A percentile compares a stretch with the other conserved stretches of the same genome.
These are phyloP conservation scores for Coemansia sp. DNA, from an alignment of 192 early-diverging fungal species.

Conservation along the genomic window DNA sequence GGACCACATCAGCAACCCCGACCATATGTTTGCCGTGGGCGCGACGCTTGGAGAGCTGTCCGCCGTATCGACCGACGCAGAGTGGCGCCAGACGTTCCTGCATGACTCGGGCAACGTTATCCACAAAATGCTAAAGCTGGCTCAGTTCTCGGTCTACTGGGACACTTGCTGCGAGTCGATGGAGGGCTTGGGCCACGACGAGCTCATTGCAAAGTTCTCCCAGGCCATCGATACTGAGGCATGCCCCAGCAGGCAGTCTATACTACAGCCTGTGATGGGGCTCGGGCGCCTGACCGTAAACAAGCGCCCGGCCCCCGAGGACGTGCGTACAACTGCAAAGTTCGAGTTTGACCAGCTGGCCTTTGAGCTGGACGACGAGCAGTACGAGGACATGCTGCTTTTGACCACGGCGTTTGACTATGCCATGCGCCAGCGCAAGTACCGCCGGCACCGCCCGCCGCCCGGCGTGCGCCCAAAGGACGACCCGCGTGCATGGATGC, in stretches of 20 bases:
- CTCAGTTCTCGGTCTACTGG: constrained; percentile 81
- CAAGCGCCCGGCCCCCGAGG: constrained; percentile 55
- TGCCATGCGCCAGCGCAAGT: constrained; percentile 74
- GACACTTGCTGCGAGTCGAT: constrained; percentile 67
- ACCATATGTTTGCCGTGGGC: constrained; percentile 80
- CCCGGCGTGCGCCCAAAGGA: constrained; percentile 71
- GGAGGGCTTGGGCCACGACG: constrained; percentile 52
- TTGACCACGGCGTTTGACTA: constrained; percentile 80
- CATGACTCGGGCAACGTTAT: constrained; percentile 71
- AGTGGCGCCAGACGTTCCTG: constrained; percentile 79
- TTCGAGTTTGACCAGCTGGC: constrained; percentile 89
- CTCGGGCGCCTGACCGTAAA: constrained; percentile 71
- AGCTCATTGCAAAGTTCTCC: constrained; percentile 23
- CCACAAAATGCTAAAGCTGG: constrained; percentile 76
- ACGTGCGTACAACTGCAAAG: constrained; percentile 57
- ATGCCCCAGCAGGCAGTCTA: constrained; percentile 58
- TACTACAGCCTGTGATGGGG: constrained; percentile 89
- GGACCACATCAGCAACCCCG: constrained; percentile 71
- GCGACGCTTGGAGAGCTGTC: constrained; percentile 85
- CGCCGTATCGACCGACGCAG: constrained; percentile 80
- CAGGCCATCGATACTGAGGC: constrained; percentile 2
- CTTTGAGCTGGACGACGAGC: constrained; percentile 85
- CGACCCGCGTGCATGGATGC: constrained; percentile 81
- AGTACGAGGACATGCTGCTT: constrained; percentile 75
- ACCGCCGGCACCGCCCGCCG: constrained; percentile 80